phyloP scores from a whole-genome alignment of 768 basidiomycete genomes.

The Melanogaster broomeanus region DNA sequence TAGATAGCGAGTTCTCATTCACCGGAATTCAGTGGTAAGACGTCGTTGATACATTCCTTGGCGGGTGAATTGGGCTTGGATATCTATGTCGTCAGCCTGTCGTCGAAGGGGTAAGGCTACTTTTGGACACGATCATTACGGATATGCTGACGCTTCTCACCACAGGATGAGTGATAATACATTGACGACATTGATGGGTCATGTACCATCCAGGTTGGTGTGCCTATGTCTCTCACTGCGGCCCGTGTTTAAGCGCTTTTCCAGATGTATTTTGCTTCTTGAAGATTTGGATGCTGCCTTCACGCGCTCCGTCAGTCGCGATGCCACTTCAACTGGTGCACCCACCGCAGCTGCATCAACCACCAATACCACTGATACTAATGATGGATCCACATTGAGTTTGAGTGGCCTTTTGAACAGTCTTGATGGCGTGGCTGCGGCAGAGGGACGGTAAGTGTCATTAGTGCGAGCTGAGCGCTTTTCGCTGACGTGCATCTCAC shows the following conservation, averaged over 20 bases:
- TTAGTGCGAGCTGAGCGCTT: conserved; percentile 2
- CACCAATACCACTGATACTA: conserved; percentile 46
- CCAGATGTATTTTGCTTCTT: conserved; percentile 86
- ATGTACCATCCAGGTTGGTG: conserved; percentile 77
- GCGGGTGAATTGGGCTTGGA: conserved; percentile 85
- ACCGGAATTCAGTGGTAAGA: conserved; percentile 64
- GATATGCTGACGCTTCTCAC: conserved; percentile 11
- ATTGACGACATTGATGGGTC: conserved; percentile 82
- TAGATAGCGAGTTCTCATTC: conserved; percentile 13
- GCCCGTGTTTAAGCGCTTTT: conserved; percentile 9
- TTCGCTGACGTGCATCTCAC: conserved; percentile 21
- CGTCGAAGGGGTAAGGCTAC: conserved; percentile 73
- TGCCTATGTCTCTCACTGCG: conserved; percentile 6
- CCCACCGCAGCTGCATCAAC: conserved; percentile 53
- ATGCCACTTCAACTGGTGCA: conserved; percentile 73
- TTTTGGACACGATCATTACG: conserved; percentile 2
- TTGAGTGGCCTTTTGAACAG: conserved; percentile 85
- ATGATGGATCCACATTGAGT: conserved; percentile 81
- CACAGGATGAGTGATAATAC: conserved; percentile 89
- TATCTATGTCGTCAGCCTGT: conserved; percentile 89
- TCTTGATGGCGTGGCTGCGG: conserved; percentile 83
- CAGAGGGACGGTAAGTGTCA: conserved; percentile 74
- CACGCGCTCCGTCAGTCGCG: conserved; percentile 84
- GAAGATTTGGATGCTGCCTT: conserved; percentile 94
- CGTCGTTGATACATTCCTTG: conserved; percentile 81